phyloP scores from a whole-genome alignment of 805 yeast species.

The Scheffersomyces ergatensis region DNA sequence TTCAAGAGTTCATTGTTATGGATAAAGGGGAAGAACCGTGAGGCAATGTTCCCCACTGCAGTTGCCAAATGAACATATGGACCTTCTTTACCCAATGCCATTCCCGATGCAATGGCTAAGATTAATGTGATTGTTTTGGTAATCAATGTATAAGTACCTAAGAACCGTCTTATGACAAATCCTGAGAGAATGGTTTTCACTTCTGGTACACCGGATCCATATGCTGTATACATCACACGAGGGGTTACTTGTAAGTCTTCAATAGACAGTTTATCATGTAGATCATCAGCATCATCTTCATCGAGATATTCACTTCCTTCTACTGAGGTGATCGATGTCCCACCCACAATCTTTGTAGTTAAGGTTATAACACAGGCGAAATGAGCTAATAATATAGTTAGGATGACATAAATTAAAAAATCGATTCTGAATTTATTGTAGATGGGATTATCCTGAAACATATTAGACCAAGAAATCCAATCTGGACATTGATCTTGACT shows the following conservation, averaged over 20 bases:
- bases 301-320: background rate
- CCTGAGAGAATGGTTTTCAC: constrained; percentile 61
- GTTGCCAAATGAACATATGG: constrained; percentile 62
- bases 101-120: constrained; percentile 56
- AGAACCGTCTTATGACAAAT: constrained; percentile 50
- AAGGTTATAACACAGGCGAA: constrained; percentile 45
- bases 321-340: constrained; percentile 3
- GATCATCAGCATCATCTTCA: background rate
- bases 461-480: constrained; percentile 47
- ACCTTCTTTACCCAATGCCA: constrained; percentile 59
- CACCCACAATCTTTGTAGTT: constrained; percentile 38
- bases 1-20: constrained; percentile 47
- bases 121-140: constrained; percentile 48
- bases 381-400: constrained; percentile 42
- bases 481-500: constrained; percentile 26
- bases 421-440: constrained; percentile 18
- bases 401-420: constrained; percentile 30
- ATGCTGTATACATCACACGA: constrained; percentile 45
- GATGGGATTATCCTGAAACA: constrained; percentile 12
- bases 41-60: constrained; percentile 54
- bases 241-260: constrained; percentile 6
- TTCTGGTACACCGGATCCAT: constrained; percentile 63
- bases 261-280: background rate
- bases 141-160: constrained; percentile 51
- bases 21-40: constrained; percentile 45